A percentile compares a stretch with the other conserved stretches of the same genome.
Evolutionary conservation across 176 grass and related monocot genomes (phyloP).

Genomic region (Aegilops bicornis): DNA sequence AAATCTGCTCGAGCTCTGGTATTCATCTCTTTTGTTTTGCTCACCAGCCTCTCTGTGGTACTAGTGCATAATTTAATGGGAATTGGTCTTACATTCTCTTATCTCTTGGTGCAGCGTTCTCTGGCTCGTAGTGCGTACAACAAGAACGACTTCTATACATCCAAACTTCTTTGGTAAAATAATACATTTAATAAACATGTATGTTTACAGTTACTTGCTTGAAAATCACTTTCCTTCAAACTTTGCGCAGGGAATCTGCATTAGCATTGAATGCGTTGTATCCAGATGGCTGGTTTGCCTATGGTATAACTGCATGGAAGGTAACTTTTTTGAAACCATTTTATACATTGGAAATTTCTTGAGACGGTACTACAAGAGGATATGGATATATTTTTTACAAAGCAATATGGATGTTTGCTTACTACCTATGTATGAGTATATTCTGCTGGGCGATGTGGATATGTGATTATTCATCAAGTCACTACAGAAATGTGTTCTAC

Average conservation of each 20-base stretch:
- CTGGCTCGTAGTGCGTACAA: slow-evolving; percentile 88
- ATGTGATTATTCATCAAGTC: not conserved
- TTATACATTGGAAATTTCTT: slow-evolving; percentile 4
- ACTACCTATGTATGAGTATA: not conserved
- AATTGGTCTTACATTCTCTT: slow-evolving; percentile 12
- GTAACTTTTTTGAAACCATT: slow-evolving; percentile 36
- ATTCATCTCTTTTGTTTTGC: slow-evolving; percentile 28
- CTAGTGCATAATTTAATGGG: not conserved
- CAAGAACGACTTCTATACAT: slow-evolving; percentile 68
- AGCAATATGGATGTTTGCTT: not conserved
- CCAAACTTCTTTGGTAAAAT: slow-evolving; percentile 81
- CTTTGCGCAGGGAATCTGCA: slow-evolving; percentile 80
- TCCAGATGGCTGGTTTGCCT: slow-evolving; percentile 98
- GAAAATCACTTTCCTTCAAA: slow-evolving; percentile 6
- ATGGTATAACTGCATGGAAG: slow-evolving; percentile 87
- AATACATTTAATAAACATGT: slow-evolving; percentile 30
- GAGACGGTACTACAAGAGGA: not conserved
- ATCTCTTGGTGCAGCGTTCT: slow-evolving; percentile 57
- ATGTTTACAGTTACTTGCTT: not conserved
- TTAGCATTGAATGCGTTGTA: slow-evolving; percentile 84
- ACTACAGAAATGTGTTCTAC: not conserved
- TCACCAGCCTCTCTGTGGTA: not conserved
- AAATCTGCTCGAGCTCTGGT: slow-evolving; percentile 93
- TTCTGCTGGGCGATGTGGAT: not conserved
- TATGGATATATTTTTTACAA: not conserved